Conservation (phyloP, 345 rosid species). For the Aquilaria sinensis region DNA sequence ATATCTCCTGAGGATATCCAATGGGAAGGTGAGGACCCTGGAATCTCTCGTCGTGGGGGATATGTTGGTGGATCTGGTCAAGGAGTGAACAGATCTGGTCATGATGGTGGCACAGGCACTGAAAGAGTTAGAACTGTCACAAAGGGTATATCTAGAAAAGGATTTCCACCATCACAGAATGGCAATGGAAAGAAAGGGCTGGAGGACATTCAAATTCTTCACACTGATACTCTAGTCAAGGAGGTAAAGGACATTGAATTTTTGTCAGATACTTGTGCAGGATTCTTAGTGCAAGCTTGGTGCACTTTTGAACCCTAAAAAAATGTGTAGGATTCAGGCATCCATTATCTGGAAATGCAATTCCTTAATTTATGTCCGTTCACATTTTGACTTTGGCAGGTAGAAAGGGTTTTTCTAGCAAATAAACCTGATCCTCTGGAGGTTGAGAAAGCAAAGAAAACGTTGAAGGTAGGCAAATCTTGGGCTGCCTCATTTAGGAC, state of each 20-base stretch:
- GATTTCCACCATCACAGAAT: conserved; percentile 58
- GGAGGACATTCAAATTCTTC: conserved; percentile 64
- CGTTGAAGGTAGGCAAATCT: conserved; percentile 49
- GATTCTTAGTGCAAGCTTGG: background rate
- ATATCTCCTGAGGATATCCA: conserved; percentile 79
- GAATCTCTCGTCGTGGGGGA: conserved; percentile 43
- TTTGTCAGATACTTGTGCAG: background rate
- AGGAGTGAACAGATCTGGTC: conserved; percentile 40
- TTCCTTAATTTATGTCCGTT: background rate
- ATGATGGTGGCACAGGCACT: conserved; percentile 36
- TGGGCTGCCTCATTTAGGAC: conserved; percentile 1
- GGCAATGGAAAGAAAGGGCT: conserved; percentile 61
- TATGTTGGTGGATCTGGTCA: conserved; percentile 37
- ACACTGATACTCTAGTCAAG: conserved; percentile 58
- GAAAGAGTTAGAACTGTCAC: conserved; percentile 56
- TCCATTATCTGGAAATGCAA: no score
- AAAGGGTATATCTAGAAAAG: conserved; percentile 65
- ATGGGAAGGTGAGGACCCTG: conserved; percentile 66
- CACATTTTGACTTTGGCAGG: conserved; percentile 30
- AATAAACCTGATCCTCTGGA: conserved; percentile 70
- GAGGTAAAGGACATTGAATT: conserved; percentile 38
- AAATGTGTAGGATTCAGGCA: background rate
- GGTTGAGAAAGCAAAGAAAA: conserved; percentile 76
- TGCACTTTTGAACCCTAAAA: background rate
- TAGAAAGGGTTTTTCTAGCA: conserved; percentile 67